phyloP scores from a whole-genome alignment of 805 yeast species.

The Spathaspora arborariae region DNA sequence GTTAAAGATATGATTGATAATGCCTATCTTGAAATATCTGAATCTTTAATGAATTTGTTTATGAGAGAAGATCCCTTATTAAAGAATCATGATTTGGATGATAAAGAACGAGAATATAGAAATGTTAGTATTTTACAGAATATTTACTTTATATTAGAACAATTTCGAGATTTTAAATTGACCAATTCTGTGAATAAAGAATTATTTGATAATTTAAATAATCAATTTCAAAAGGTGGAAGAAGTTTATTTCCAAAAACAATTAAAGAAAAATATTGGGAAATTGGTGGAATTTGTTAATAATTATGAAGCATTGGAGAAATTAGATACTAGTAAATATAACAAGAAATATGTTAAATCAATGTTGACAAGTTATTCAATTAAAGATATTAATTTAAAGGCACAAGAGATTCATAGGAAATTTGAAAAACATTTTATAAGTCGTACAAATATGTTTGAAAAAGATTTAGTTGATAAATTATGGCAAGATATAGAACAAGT shows the following conservation, averaged over 20 bases:
- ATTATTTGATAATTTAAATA: slow-evolving; percentile 21
- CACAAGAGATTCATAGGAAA: slow-evolving; percentile 51
- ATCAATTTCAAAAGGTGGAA: slow-evolving; percentile 26
- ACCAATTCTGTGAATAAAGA: slow-evolving; percentile 19
- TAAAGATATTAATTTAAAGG: slow-evolving; percentile 52
- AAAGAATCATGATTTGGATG: slow-evolving; percentile 41
- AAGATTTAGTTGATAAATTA: slow-evolving; percentile 53
- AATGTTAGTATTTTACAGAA: slow-evolving; percentile 40
- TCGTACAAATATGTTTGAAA: slow-evolving; percentile 43
- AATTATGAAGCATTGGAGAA: slow-evolving; percentile 54
- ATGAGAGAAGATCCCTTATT: slow-evolving; percentile 40
- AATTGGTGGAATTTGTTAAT: slow-evolving; percentile 59
- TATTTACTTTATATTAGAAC: slow-evolving; percentile 32
- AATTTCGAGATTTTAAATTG: slow-evolving; percentile 18
- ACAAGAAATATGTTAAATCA: slow-evolving; percentile 53
- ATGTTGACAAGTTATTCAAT: slow-evolving; percentile 55
- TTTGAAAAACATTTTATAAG: slow-evolving; percentile 52
- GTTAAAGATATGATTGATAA: slow-evolving; percentile 22
- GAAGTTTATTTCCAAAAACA: slow-evolving; percentile 30
- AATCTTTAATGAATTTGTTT: slow-evolving; percentile 32
- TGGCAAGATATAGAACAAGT: slow-evolving; percentile 71
- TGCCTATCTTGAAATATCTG: slow-evolving; percentile 31
- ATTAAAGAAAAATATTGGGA: slow-evolving; percentile 55
- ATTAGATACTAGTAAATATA: slow-evolving; percentile 56
- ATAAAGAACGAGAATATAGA: slow-evolving; percentile 38